Conservation (phyloP, 2,329 filamentous ascomycete species). For the Sphaceloma murrayae region DNA sequence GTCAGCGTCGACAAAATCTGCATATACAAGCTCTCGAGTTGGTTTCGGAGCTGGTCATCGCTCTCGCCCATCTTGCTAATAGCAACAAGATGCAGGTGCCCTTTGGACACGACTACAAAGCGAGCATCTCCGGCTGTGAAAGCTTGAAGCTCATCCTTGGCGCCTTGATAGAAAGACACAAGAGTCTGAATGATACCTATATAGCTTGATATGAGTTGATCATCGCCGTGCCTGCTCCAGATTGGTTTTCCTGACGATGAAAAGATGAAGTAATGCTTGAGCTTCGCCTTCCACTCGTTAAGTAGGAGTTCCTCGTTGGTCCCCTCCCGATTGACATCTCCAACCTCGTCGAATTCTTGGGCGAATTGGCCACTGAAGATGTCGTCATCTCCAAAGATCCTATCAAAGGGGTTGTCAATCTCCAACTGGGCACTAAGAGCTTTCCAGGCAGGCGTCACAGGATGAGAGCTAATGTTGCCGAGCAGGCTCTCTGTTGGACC, state of each 20-base stretch:
- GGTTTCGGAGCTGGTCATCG: constrained; percentile 73
- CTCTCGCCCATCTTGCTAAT: constrained; percentile 90
- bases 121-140: constrained; percentile 81
- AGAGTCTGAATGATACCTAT: constrained; percentile 95
- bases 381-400: constrained; percentile 37
- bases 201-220: constrained; percentile 81
- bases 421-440: constrained; percentile 55
- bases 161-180: constrained; percentile 87
- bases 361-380: constrained; percentile 56
- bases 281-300: constrained; percentile 74
- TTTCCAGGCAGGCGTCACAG: constrained; percentile 59
- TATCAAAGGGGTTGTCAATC: constrained; percentile 51
- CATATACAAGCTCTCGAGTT: constrained; percentile 93
- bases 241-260: constrained; percentile 96
- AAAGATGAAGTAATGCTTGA: constrained; percentile 94
- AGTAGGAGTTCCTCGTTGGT: constrained; percentile 52
- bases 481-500: constrained; percentile 77
- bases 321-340: constrained; percentile 45
- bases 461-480: constrained; percentile 55
- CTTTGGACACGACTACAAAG: constrained; percentile 77
- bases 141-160: constrained; percentile 64
- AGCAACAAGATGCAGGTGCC: constrained; percentile 83
- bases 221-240: constrained; percentile 87
- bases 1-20: constrained; percentile 95
- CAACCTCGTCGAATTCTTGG: constrained; percentile 68